A percentile compares a stretch with the other conserved stretches of the same genome.
Conservation (phyloP, 805 yeast genomes). For the Candida argentea region DNA sequence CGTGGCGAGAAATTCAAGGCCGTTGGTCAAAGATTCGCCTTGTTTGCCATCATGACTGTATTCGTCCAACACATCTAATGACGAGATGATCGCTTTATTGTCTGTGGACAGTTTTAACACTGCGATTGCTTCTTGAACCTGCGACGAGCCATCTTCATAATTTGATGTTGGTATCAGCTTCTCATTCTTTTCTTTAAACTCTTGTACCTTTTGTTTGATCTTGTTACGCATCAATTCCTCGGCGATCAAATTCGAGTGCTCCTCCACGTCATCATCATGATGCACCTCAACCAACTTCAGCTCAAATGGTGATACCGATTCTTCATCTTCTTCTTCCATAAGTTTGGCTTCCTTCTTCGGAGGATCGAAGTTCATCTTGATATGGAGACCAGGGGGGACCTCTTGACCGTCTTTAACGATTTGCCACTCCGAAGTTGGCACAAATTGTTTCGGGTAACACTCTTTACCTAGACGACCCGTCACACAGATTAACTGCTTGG, state of each 20-base stretch:
- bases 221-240: neutral
- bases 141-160: neutral
- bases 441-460: constrained; percentile 58
- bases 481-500: constrained; percentile 26
- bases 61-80: constrained; percentile 42
- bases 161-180: constrained; percentile 2
- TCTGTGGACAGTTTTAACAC: constrained; percentile 10
- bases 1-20: constrained; percentile 18
- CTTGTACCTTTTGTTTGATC: constrained; percentile 2
- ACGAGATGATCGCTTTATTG: constrained; percentile 11
- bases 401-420: constrained; percentile 58
- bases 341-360: constrained; percentile 62
- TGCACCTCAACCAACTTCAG: constrained; percentile 5
- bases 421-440: constrained; percentile 63
- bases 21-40: constrained; percentile 39
- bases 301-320: too few relatives aligned
- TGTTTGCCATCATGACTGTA: constrained; percentile 57
- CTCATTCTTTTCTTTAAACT: constrained; percentile 2
- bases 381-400: constrained; percentile 73
- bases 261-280: constrained; percentile 4
- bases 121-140: constrained; percentile 7
- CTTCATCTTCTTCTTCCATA: constrained; percentile 21
- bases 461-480: too few relatives aligned
- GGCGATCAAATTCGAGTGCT: neutral
- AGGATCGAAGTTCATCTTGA: constrained; percentile 65